phyloP scores from a whole-genome alignment of 345 rosid genomes.

The Rhodamnia argentea region DNA sequence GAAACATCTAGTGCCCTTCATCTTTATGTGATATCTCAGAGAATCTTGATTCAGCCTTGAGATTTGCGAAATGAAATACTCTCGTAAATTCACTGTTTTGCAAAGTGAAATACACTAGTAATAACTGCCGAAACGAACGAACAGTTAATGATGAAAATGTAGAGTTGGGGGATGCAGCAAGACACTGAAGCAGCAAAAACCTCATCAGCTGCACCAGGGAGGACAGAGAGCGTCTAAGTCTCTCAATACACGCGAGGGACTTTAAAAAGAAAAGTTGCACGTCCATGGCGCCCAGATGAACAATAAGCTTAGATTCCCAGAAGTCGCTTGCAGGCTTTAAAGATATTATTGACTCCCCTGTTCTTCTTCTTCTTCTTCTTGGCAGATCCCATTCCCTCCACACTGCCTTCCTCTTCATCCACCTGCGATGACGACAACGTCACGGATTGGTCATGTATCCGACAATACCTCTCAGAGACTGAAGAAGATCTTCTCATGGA shows the following conservation, averaged over 20 bases:
- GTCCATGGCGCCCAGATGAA: not conserved
- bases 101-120: not conserved
- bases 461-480: slow-evolving; percentile 63
- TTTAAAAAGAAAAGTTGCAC: not conserved
- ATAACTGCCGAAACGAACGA: not conserved
- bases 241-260: not conserved
- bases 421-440: slow-evolving; percentile 30
- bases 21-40: not conserved
- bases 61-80: not conserved
- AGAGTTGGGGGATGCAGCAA: not conserved
- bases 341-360: slow-evolving; percentile 43
- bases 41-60: not conserved
- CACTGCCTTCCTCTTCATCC: slow-evolving; percentile 24
- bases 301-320: slow-evolving; percentile 32
- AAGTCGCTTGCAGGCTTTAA: slow-evolving; percentile 71
- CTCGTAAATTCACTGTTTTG: not conserved
- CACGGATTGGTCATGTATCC: slow-evolving; percentile 69
- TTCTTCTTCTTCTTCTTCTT: slow-evolving; percentile 29
- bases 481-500: slow-evolving; percentile 81
- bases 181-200: not conserved
- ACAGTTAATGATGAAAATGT: not conserved
- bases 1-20: not conserved
- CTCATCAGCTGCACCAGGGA: not conserved
- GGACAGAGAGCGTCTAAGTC: not conserved
- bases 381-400: slow-evolving; percentile 13